Conservation (phyloP, 2,329 filamentous ascomycete species). For the Fusarium sp. region DNA sequence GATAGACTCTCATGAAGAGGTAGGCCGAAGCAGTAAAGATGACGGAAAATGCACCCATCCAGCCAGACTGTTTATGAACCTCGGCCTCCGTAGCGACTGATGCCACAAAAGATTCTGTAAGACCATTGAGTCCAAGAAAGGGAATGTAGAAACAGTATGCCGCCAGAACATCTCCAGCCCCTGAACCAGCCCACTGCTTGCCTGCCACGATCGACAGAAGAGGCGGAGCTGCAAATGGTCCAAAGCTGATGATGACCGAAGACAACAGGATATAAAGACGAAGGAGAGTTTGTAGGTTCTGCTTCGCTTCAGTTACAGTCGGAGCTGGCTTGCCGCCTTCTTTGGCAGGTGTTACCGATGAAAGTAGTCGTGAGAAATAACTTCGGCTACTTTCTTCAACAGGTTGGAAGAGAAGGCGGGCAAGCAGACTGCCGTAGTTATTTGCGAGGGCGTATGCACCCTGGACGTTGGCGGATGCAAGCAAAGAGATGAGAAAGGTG, state of each 20-base stretch:
- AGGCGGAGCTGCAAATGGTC: slow-evolving; percentile 79
- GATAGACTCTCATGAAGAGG: slow-evolving; percentile 76
- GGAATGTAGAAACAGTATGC: slow-evolving; percentile 94
- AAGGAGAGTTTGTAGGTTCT: slow-evolving; percentile 73
- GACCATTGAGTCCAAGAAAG: slow-evolving; percentile 89
- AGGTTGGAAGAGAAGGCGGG: slow-evolving; percentile 91
- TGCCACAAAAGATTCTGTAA: slow-evolving; percentile 92
- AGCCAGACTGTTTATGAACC: slow-evolving; percentile 80
- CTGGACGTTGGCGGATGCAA: slow-evolving; percentile 84
- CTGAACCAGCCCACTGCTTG: slow-evolving; percentile 77
- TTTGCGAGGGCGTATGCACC: slow-evolving; percentile 93
- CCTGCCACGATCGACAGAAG: slow-evolving; percentile 83
- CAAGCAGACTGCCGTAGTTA: slow-evolving; percentile 92
- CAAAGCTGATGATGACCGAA: slow-evolving; percentile 74
- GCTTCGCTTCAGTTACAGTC: slow-evolving; percentile 57
- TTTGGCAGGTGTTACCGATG: slow-evolving; percentile 46
- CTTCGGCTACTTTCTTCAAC: slow-evolving; percentile 93
- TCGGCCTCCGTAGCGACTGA: slow-evolving; percentile 83
- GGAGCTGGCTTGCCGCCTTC: slow-evolving; percentile 43
- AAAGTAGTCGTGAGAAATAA: slow-evolving; percentile 85
- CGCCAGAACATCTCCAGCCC: slow-evolving; percentile 79
- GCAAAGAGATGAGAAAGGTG: slow-evolving; percentile 83
- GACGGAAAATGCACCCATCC: slow-evolving; percentile 86
- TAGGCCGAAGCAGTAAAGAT: slow-evolving; percentile 82
- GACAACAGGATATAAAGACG: slow-evolving; percentile 81